phyloP scores from a whole-genome alignment of 192 early-diverging fungal genomes.

The Gigaspora rosea region DNA sequence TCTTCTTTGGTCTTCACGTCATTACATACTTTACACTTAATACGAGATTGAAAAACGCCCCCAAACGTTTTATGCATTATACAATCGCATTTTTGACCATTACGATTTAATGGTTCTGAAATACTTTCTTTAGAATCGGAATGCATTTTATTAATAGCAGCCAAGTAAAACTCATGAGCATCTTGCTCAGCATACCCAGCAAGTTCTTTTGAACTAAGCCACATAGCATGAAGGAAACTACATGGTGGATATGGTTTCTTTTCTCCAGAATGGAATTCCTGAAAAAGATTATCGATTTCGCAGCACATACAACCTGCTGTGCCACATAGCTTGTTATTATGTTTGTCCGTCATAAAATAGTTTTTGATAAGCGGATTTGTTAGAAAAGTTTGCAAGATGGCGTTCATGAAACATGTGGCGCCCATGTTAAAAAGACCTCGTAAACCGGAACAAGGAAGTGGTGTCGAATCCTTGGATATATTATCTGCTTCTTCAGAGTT shows the following conservation, averaged over 20 bases:
- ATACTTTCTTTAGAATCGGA: slow-evolving; percentile 53
- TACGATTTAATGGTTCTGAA: slow-evolving; percentile 13
- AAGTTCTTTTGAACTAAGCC: slow-evolving; percentile 83
- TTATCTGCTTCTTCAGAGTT: slow-evolving; percentile 43
- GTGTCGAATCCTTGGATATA: slow-evolving; percentile 40
- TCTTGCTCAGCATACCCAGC: slow-evolving; percentile 96
- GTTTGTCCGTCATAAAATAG: slow-evolving; percentile 91
- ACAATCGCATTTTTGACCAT: slow-evolving; percentile 67
- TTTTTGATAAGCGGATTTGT: slow-evolving; percentile 90
- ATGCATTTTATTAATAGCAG: slow-evolving; percentile 86
- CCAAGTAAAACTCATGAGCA: slow-evolving; percentile 97
- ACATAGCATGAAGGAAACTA: slow-evolving; percentile 83
- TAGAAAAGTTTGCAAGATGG: slow-evolving; percentile 85
- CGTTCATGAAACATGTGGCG: slow-evolving; percentile 95
- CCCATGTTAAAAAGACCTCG: slow-evolving; percentile 94
- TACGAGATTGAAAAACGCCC: slow-evolving; percentile 87
- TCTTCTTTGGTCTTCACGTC: slow-evolving; percentile 33
- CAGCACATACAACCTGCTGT: slow-evolving; percentile 84
- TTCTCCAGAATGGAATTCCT: slow-evolving; percentile 67
- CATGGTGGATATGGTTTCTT: slow-evolving; percentile 79
- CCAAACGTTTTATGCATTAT: slow-evolving; percentile 90
- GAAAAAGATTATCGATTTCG: slow-evolving; percentile 83
- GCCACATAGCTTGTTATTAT: slow-evolving; percentile 68
- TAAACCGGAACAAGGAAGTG: slow-evolving; percentile 56
- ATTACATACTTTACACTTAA: slow-evolving; percentile 84